These are phyloP conservation scores for Dillenia turbinata DNA, from an alignment of 164 flowering plant genomes.

Conservation along the genomic window DNA sequence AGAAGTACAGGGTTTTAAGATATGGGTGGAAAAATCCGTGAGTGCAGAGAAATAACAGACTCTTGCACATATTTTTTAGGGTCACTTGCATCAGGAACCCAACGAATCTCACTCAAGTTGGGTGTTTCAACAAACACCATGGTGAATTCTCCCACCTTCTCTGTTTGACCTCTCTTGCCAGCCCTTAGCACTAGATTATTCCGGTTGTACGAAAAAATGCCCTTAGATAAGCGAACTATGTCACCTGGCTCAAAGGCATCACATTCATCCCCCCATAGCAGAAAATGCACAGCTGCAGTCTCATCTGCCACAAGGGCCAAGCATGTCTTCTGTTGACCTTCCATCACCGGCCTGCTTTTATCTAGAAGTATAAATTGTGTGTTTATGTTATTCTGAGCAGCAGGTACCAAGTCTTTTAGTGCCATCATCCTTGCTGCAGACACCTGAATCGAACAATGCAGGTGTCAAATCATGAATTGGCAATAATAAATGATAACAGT, in stretches of 20 bases:
- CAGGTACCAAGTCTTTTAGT: slow-evolving; percentile 63
- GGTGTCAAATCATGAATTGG: too few relatives aligned
- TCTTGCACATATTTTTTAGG: slow-evolving; percentile 45
- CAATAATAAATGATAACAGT: too few relatives aligned
- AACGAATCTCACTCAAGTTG: slow-evolving; percentile 70
- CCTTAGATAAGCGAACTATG: slow-evolving; percentile 51
- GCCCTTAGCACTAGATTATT: slow-evolving; percentile 60
- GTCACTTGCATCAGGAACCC: slow-evolving; percentile 52
- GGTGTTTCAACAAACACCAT: slow-evolving; percentile 68
- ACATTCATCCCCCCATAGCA: slow-evolving; percentile 82
- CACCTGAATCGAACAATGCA: not conserved
- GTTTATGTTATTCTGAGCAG: slow-evolving; percentile 60
- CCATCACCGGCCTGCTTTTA: slow-evolving; percentile 34
- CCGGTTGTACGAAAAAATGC: slow-evolving; percentile 59
- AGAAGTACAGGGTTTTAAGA: slow-evolving; percentile 5
- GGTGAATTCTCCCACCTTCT: slow-evolving; percentile 76
- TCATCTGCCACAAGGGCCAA: slow-evolving; percentile 77
- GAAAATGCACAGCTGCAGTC: slow-evolving; percentile 82
- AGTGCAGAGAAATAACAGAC: slow-evolving; percentile 41
- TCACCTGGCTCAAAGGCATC: slow-evolving; percentile 68
- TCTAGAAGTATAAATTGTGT: slow-evolving; percentile 64
- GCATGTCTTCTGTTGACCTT: slow-evolving; percentile 36
- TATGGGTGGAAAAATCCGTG: slow-evolving; percentile 56
- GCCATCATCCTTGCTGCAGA: slow-evolving; percentile 19
- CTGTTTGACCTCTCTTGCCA: slow-evolving; percentile 63